Base-by-base conservation (phyloP, 2,329 filamentous ascomycete species). In the Chaetomiaceae sp. region DNA sequence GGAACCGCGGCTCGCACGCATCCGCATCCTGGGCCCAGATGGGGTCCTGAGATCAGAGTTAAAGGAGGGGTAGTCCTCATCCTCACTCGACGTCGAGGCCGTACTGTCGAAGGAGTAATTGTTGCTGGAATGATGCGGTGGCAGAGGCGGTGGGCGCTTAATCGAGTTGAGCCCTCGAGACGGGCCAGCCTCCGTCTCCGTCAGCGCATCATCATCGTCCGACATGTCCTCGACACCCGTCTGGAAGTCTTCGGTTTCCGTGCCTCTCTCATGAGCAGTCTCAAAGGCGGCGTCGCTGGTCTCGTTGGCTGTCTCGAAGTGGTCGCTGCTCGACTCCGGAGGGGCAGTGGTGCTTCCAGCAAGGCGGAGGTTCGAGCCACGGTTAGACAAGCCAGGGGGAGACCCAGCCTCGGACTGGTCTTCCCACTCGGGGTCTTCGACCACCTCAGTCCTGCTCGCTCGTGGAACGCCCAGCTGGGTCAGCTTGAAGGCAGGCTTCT, bases 231-330 rank as follows among this genome's bases (percentile, higher is more conserved):
- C 94, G 15, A 84, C 82, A n/a, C 89, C 91, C 4, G 92, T 96
- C 68, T 95, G 88, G 81, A 97, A 97, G 59, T 90, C 90, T 62
- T 97, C 92, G 11, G 91, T 95, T 71, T 95, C 91, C 0, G 90
- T 96, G 12, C 77, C 81, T 25, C 84, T 83, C 70, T 96, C 92
- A 64, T 95, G 89, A 22, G 82, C 82, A 1, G 82, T 85, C 65
- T 84, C 81, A 58, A 85, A 85, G 8, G 79, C 81, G 19, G 79
- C 81, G 58, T 86, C 83, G 60, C 78, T 83, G 1, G 81, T 82
- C 65, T 96, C 91, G 56, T 89, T 89, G 34, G 89, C 88, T 6
- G 88, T 92, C 55, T 94, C 88, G 61, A 91, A 92, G 43, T 66
- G 63, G 39, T 69, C 64, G 51, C 66, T 66, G 37, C 61, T 63